Evolutionary conservation across 2,329 filamentous ascomycete genomes (phyloP), one percentile per base, ranked within the genome.

Genomic region (Talaromyces amestolkiae): DNA sequence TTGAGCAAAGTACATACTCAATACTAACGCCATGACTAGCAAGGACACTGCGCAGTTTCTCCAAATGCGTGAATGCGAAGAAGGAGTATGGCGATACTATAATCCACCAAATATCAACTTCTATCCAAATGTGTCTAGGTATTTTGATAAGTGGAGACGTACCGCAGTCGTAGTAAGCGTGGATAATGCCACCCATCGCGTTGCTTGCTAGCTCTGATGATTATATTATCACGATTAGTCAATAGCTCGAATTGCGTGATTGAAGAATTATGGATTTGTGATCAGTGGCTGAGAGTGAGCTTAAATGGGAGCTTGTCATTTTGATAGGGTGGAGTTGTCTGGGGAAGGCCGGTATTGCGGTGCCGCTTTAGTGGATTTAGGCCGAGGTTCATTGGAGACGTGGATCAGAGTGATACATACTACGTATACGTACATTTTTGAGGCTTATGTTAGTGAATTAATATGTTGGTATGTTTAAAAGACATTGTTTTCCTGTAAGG

Each of bases 121-220:
- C n/a, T 11, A 9, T 31, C 24, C 22, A 51, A 2, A 9, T 37
- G 10, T 37, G 8, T 11, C 13, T 10, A 37, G 9, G 35, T 7
- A 19, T 5, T 53, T 35, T 31, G 27, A 54, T 35, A 22, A 8
- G n/a, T 19, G 31, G 39, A 33, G n/a, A 71, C 82, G 67, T 77
- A 90, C 89, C 85, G 72, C 88, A 84, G 76, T 91, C 89, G 64
- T 91, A 68, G 72, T 90, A 91, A 66, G 83, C 84, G 68, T 89
- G 87, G 69, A 91, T 90, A 64, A 84, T 84, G 63, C 84, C 83
- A 22, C 80, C 81, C 87, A 90, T 89, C 10, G 24, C 11, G 56
- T 24, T 37, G 11, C 19, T 41, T 43, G 11, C 19, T 41, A 31
- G 33, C 5, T 24, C 41, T 22, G 43, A 17, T 37, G 22, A 17